These are phyloP conservation scores for Pythium dissimile DNA, from an alignment of 352 stramenopile species.

Conservation along the genomic window DNA sequence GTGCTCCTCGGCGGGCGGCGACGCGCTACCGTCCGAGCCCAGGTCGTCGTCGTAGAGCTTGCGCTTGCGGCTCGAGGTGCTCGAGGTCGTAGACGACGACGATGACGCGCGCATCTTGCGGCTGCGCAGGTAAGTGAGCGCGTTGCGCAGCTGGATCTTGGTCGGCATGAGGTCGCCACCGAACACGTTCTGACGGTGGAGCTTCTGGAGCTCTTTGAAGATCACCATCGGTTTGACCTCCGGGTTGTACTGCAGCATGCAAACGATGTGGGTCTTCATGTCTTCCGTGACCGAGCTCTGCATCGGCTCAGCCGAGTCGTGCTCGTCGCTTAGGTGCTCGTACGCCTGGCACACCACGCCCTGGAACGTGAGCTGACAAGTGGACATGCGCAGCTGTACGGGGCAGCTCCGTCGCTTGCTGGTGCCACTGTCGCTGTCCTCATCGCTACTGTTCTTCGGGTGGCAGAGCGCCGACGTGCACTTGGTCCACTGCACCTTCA, in stretches of 20 bases:
- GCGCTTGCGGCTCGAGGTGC: constrained; percentile 31
- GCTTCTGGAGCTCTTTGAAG: constrained; percentile 58
- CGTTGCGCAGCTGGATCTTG: constrained; percentile 80
- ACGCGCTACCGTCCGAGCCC: constrained; percentile 54
- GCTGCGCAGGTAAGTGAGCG: constrained; percentile 76
- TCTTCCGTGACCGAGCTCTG: constrained; percentile 72
- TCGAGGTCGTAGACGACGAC: constrained; percentile 16
- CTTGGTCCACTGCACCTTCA: constrained; percentile 85
- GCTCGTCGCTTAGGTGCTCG: constrained; percentile 70
- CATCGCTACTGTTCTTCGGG: constrained; percentile 31
- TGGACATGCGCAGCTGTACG: constrained; percentile 80
- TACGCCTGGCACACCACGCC: constrained; percentile 76
- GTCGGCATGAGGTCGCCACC: constrained; percentile 76
- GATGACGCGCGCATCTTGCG: constrained; percentile 48
- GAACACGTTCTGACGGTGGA: constrained; percentile 56
- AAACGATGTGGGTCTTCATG: constrained; percentile 71
- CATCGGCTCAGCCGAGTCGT: constrained; percentile 68
- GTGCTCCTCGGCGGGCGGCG: constrained; percentile 52
- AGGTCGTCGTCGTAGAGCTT: constrained; percentile 33
- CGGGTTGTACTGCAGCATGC: constrained; percentile 56
- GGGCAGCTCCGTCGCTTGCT: constrained; percentile 44
- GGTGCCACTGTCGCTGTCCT: constrained; percentile 6
- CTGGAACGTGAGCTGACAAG: constrained; percentile 69
- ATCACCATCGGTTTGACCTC: constrained; percentile 78
- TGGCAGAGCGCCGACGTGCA: constrained; percentile 78